These are phyloP conservation scores for Rhytidhysteron rufulum DNA, from an alignment of 2,329 filamentous ascomycete genomes.

Conservation along the genomic window DNA sequence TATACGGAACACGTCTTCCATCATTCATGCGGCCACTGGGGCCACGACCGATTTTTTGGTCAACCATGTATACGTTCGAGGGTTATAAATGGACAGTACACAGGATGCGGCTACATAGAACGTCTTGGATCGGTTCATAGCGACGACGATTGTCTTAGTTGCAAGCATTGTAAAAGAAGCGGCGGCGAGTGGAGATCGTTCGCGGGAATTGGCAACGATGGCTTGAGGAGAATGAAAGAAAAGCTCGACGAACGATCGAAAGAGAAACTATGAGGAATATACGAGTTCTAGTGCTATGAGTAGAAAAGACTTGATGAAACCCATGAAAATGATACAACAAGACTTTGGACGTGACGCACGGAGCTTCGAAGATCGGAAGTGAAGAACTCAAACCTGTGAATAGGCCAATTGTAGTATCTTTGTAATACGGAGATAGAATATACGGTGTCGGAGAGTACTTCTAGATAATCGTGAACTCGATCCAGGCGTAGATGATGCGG, in stretches of 20 bases:
- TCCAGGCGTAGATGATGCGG: too few relatives aligned
- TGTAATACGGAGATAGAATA: too few relatives aligned
- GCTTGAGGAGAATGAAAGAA: conserved; percentile 16
- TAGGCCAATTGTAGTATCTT: too few relatives aligned
- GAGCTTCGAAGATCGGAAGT: too few relatives aligned
- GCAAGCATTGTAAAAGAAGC: conserved; percentile 11
- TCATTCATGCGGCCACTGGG: conserved; percentile 27
- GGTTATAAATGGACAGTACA: conserved; percentile 13
- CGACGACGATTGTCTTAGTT: conserved; percentile 15
- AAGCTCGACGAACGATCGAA: conserved; percentile 9
- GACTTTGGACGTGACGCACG: too few relatives aligned
- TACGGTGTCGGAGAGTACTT: too few relatives aligned
- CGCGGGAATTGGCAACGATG: conserved; percentile 13
- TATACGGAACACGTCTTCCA: conserved; percentile 29
- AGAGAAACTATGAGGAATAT: too few relatives aligned
- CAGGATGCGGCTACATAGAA: conserved; percentile 20
- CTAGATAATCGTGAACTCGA: too few relatives aligned
- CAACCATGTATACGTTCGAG: conserved; percentile 28
- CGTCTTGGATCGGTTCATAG: conserved; percentile 21
- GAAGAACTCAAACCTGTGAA: too few relatives aligned
- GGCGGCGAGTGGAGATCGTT: conserved; percentile 18
- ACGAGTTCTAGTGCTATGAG: too few relatives aligned
- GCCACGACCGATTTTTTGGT: conserved; percentile 20
- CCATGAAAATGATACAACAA: too few relatives aligned
- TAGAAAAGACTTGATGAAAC: too few relatives aligned